Base-by-base conservation (phyloP, 768 basidiomycete species). In the Boletus barrowsii region DNA sequence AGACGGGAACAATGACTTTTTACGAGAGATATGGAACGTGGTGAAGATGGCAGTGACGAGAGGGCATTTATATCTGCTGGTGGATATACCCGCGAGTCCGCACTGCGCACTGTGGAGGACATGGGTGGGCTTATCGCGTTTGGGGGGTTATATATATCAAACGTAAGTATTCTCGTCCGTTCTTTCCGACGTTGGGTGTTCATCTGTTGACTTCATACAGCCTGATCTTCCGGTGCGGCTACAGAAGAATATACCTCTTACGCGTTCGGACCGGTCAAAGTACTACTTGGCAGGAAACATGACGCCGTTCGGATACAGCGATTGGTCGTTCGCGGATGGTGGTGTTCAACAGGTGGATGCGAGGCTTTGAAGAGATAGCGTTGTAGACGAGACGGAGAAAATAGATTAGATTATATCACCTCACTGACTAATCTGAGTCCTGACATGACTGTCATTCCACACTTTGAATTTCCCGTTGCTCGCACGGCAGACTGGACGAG, bases 251-350 rank as follows among this genome's bases (percentile, higher is more conserved):
- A 49, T 64, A 1, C 52, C 64, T 5, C 47, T 70, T 24, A 43
- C 54, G 3, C 45, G 8, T 70, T 29, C 26, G 26, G 26, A 29
- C 9, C 26, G 26, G 26, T 29, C 26, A 29, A 29, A 29, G 26
- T 29, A 65, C 47, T 71, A 68, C 44, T 15, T 66, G 5, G 11
- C 26, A 4, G 68, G 71, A 26, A 59, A 69, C 39, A 33, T 59
- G 14, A 58, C 48, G 9, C 54, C 66, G 0, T 20, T 41, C 3
- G 40, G 40, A 41, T 41, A 41, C 18, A 41, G 13, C 20, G 40
- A 41, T 41, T 41, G 40, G 41, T 56, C 61, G 3, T 62, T 66
- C 32, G 68, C 59, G 14, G 47, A 56, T 14, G 54, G 47, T 18
- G 44, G n/a, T 13, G 35, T 45, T n/a, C 26, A 29, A 29, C 26